Evolutionary conservation across 2,329 filamentous ascomycete genomes (phyloP).

Genomic region (Ophiostoma perfectum): DNA sequence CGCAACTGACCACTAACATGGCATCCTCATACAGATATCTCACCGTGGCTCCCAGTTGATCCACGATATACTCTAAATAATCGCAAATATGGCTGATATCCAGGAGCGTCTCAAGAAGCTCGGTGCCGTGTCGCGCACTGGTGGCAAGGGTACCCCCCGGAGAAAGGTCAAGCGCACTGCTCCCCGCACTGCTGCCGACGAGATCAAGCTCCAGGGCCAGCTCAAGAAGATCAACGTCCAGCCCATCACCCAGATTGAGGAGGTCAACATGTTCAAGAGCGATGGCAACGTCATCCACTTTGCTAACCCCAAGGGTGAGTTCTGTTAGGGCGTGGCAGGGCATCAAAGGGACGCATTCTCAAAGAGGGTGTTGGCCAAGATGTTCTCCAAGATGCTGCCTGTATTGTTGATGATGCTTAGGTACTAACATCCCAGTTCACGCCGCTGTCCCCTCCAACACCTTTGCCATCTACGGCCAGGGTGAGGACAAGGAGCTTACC

Average conservation of each 20-base stretch:
- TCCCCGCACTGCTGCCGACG: constrained; percentile 85
- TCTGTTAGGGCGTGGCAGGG: background rate
- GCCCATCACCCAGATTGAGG: constrained; percentile 98
- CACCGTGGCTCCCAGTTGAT: constrained; percentile 25
- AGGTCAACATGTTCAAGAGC: constrained; percentile 99
- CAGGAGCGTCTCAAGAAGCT: constrained; percentile 58
- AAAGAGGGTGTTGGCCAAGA: no score
- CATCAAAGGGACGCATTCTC: no score
- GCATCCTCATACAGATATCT: background rate
- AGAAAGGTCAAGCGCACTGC: constrained; percentile 98
- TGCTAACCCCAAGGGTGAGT: constrained; percentile 87
- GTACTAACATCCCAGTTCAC: constrained; percentile 60
- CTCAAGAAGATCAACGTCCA: constrained; percentile 99
- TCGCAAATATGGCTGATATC: constrained; percentile 46
- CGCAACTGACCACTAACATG: background rate
- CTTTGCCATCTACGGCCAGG: constrained; percentile 98
- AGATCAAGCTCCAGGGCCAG: constrained; percentile 97
- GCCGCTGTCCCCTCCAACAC: constrained; percentile 97
- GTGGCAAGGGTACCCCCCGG: constrained; percentile 96
- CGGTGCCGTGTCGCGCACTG: constrained; percentile 54
- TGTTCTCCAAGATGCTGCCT: no score
- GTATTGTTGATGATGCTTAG: no score
- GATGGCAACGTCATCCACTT: constrained; percentile 99
- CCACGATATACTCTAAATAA: background rate
- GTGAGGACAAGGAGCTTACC: constrained; percentile 99